These are phyloP conservation scores for Syncephalastrum monosporum DNA, from an alignment of 371 early-diverging fungal species.

Conservation along the genomic window DNA sequence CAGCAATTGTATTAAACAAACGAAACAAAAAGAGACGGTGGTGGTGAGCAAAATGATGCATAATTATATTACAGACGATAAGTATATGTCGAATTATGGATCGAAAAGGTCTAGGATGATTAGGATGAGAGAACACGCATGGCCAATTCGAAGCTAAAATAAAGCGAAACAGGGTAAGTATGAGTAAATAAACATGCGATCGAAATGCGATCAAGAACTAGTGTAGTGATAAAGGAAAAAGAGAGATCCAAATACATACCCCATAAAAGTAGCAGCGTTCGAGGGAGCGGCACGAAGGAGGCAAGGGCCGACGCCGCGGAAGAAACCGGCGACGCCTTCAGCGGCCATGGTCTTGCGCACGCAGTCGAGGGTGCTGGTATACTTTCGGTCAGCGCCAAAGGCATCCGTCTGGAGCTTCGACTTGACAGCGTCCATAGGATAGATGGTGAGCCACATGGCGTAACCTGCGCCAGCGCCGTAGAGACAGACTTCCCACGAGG, in stretches of 20 bases:
- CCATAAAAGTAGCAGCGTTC: slow-evolving; percentile 82
- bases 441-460: slow-evolving; percentile 79
- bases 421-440: slow-evolving; percentile 80
- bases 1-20: too few species aligned
- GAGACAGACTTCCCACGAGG: slow-evolving; percentile 64
- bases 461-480: slow-evolving; percentile 79
- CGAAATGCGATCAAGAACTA: neutral
- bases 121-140: slow-evolving; percentile 39
- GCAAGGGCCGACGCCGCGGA: slow-evolving; percentile 84
- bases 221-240: neutral
- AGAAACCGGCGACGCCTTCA: slow-evolving; percentile 79
- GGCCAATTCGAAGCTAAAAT: slow-evolving; percentile 44
- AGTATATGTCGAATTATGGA: too few species aligned
- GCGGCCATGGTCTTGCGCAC: slow-evolving; percentile 60
- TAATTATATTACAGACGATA: too few species aligned
- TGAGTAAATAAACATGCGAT: neutral
- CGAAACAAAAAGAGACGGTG: too few species aligned
- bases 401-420: slow-evolving; percentile 81
- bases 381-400: slow-evolving; percentile 58
- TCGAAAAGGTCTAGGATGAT: too few species aligned
- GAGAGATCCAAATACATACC: slow-evolving; percentile 23
- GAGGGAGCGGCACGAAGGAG: slow-evolving; percentile 87
- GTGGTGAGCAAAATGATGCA: too few species aligned
- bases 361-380: slow-evolving; percentile 64
- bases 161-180: neutral